phyloP scores from a whole-genome alignment of 257 asterid genomes.

The Catharanthus roseus region DNA sequence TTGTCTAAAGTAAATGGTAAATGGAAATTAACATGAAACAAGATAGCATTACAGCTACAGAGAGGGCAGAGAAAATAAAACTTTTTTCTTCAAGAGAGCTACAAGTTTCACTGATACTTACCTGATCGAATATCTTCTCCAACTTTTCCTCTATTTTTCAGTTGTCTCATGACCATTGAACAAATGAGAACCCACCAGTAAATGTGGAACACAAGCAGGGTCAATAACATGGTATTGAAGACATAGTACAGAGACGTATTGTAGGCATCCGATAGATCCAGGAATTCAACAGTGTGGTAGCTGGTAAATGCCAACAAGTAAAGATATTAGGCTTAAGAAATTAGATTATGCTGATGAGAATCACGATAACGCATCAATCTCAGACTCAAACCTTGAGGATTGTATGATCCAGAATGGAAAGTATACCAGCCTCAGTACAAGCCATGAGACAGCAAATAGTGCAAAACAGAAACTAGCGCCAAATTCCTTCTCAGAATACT shows the following conservation, averaged over 20 bases:
- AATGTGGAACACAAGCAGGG: slow-evolving; percentile 76
- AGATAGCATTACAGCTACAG: too few species aligned
- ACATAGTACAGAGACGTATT: slow-evolving; percentile 45
- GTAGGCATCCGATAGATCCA: slow-evolving; percentile 45
- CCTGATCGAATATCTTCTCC: slow-evolving; percentile 99
- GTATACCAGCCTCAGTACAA: slow-evolving; percentile 67
- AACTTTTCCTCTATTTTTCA: slow-evolving; percentile 80
- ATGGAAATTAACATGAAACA: background rate
- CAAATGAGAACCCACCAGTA: slow-evolving; percentile 96
- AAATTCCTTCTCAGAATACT: slow-evolving; percentile 76
- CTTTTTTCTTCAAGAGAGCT: too few species aligned
- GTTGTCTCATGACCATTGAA: slow-evolving; percentile 73
- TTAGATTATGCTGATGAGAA: background rate
- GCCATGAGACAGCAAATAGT: slow-evolving; percentile 79
- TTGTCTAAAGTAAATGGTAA: too few species aligned
- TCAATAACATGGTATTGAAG: slow-evolving; percentile 77
- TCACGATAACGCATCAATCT: slow-evolving; percentile 1
- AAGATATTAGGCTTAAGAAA: slow-evolving; percentile 25
- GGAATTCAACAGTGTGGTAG: slow-evolving; percentile 35
- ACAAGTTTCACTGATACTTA: slow-evolving; percentile 15
- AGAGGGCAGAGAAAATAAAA: background rate
- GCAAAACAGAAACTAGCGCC: slow-evolving; percentile 86
- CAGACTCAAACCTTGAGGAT: slow-evolving; percentile 50
- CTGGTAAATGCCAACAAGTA: slow-evolving; percentile 42
- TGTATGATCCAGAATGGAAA: slow-evolving; percentile 88